A percentile compares a stretch with the other conserved stretches of the same genome.
phyloP scores from a whole-genome alignment of 2,329 filamentous ascomycete species.

The Xylariaceae sp. region DNA sequence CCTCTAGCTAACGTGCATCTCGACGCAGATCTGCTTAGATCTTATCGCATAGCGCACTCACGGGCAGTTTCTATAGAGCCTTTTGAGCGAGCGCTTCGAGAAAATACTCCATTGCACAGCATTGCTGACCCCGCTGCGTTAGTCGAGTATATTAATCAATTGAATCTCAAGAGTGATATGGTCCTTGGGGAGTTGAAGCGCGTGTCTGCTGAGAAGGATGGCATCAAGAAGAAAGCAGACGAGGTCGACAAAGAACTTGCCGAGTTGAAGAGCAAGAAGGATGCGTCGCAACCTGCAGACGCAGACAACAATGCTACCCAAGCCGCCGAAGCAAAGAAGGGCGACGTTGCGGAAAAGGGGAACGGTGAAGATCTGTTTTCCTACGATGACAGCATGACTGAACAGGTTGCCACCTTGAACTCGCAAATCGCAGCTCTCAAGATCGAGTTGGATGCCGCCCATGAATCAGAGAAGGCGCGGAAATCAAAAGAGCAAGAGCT shows the following conservation, averaged over 20 bases:
- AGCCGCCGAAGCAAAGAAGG: slow-evolving; percentile 17
- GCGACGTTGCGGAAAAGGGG: slow-evolving; percentile 12
- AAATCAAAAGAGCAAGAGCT: too few relatives aligned
- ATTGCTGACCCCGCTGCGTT: slow-evolving; percentile 81
- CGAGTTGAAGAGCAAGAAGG: slow-evolving; percentile 59
- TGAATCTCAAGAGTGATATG: slow-evolving; percentile 84
- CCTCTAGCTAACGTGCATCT: slow-evolving; percentile 8
- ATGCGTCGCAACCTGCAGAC: slow-evolving; percentile 39
- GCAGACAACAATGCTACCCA: slow-evolving; percentile 14
- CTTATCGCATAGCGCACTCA: slow-evolving; percentile 86
- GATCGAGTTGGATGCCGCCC: slow-evolving; percentile 63
- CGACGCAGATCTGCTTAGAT: slow-evolving; percentile 70
- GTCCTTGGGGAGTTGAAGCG: slow-evolving; percentile 89
- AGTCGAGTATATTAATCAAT: slow-evolving; percentile 82
- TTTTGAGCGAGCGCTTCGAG: slow-evolving; percentile 84
- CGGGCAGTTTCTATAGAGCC: slow-evolving; percentile 83
- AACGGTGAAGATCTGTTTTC: slow-evolving; percentile 76
- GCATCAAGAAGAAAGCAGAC: slow-evolving; percentile 70
- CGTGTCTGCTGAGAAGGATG: slow-evolving; percentile 75
- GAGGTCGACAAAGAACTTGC: slow-evolving; percentile 59
- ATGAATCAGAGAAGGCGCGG: slow-evolving; percentile 62
- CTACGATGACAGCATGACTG: slow-evolving; percentile 76
- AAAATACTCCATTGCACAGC: slow-evolving; percentile 85
- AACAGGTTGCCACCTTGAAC: slow-evolving; percentile 66
- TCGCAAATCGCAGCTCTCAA: slow-evolving; percentile 63